Percentiles rank a stretch among this genome's conserved stretches.
These are phyloP conservation scores for Fusarium sarcochroum DNA, from an alignment of 2,329 filamentous ascomycete genomes.

Conservation along the genomic window DNA sequence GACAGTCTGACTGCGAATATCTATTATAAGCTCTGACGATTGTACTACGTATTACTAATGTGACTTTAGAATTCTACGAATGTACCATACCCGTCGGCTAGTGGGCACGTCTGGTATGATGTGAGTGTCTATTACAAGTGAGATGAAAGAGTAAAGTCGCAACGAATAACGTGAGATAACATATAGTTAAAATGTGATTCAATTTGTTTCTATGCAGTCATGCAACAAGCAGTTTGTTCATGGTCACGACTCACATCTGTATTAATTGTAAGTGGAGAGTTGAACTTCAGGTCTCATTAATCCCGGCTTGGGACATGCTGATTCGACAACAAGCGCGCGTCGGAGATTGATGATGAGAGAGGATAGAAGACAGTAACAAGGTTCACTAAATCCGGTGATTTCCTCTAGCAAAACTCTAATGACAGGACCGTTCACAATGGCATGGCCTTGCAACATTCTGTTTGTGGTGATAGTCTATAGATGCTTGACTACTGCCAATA, in stretches of 20 bases:
- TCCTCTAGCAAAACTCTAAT: slow-evolving; percentile 23
- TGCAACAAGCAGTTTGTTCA: slow-evolving; percentile 1
- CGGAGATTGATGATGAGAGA: slow-evolving; percentile 15
- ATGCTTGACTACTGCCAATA: background rate
- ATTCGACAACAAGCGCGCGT: slow-evolving; percentile 27
- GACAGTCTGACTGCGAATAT: slow-evolving; percentile 14
- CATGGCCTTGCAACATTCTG: background rate
- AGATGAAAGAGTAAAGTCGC: background rate
- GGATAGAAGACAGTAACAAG: background rate
- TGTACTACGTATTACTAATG: background rate
- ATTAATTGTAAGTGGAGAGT: slow-evolving; percentile 11
- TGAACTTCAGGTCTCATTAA: slow-evolving; percentile 5
- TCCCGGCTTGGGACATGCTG: slow-evolving; percentile 20
- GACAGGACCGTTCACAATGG: background rate
- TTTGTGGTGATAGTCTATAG: background rate
- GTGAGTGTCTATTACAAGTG: background rate
- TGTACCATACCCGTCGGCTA: background rate
- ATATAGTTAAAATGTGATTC: slow-evolving; percentile 14
- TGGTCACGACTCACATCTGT: no score
- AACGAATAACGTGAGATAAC: background rate
- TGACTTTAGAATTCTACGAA: background rate
- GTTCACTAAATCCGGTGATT: slow-evolving; percentile 7
- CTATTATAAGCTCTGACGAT: slow-evolving; percentile 35
- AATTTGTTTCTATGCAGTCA: background rate
- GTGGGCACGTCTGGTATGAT: slow-evolving; percentile 1